A percentile compares a stretch with the other conserved stretches of the same genome.
These are phyloP conservation scores for Millerozyma miso DNA, from an alignment of 805 yeast species.

Conservation along the genomic window DNA sequence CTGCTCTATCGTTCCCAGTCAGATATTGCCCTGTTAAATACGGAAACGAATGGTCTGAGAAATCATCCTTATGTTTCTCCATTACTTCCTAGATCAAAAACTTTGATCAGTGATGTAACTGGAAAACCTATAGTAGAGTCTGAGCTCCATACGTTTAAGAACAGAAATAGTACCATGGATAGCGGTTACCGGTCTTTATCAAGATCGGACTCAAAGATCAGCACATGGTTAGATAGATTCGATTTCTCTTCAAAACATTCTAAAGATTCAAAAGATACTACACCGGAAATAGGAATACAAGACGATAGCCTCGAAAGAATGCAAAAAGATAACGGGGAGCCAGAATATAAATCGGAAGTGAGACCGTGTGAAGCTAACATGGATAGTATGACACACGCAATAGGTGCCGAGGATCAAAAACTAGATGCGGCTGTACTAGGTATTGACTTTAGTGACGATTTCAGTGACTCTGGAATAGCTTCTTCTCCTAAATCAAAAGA, in stretches of 20 bases:
- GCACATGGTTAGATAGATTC: neutral
- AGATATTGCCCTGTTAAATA: conserved; percentile 20
- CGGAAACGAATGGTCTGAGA: conserved; percentile 8
- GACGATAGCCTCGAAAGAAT: neutral
- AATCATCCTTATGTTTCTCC: conserved; percentile 24
- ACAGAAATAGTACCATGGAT: conserved; percentile 13
- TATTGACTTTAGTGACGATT: conserved; percentile 12
- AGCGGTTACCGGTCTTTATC: conserved; percentile 15
- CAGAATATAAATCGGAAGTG: too few relatives aligned
- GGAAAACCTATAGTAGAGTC: neutral
- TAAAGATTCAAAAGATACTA: too few relatives aligned
- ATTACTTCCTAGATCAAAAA: conserved; percentile 33
- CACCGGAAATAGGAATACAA: neutral
- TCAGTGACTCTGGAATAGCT: conserved; percentile 8
- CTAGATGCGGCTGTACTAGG: conserved; percentile 4
- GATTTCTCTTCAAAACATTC: neutral
- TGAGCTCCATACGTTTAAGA: too few relatives aligned
- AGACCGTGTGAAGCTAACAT: neutral
- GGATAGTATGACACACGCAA: neutral
- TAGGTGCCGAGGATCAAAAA: neutral
- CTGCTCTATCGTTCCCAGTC: conserved; percentile 29
- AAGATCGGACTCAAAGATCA: neutral
- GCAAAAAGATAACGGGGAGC: neutral
- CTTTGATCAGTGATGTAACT: conserved; percentile 7
- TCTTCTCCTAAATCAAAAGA: neutral